Evolutionary conservation across 805 yeast genomes (phyloP).

Genomic region (Metschnikowia picachoensis): DNA sequence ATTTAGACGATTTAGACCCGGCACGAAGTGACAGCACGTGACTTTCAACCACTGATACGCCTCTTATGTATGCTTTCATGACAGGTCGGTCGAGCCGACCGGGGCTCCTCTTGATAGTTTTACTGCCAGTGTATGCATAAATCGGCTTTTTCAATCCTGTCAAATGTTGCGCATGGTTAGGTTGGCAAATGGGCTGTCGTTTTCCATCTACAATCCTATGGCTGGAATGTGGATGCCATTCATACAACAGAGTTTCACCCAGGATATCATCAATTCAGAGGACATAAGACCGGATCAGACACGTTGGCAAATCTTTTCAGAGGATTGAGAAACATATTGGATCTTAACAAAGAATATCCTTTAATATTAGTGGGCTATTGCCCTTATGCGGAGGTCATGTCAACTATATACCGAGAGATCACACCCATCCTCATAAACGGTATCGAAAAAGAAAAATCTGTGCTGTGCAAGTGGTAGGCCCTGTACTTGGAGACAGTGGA

Average conservation of each 20-base stretch:
- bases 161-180: slow-evolving; percentile 19
- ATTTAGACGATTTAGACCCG: too few species aligned
- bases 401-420: slow-evolving; percentile 43
- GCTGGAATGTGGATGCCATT: slow-evolving; percentile 20
- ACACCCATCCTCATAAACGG: slow-evolving; percentile 28
- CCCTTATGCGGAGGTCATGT: slow-evolving; percentile 54
- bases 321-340: slow-evolving; percentile 51
- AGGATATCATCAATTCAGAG: slow-evolving; percentile 16
- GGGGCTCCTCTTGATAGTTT: too few species aligned
- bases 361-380: slow-evolving; percentile 78
- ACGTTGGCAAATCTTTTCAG: slow-evolving; percentile 46
- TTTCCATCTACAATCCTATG: slow-evolving; percentile 17
- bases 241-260: slow-evolving; percentile 21
- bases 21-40: too few species aligned
- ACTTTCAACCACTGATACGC: background rate
- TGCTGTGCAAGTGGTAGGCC: slow-evolving; percentile 79
- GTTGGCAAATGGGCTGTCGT: slow-evolving; percentile 19
- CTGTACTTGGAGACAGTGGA: slow-evolving; percentile 91
- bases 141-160: slow-evolving; percentile 18
- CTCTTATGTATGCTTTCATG: background rate
- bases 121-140: background rate
- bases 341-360: slow-evolving; percentile 44
- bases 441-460: slow-evolving; percentile 22
- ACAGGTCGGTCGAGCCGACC: too few species aligned
- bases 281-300: slow-evolving; percentile 36